Evolutionary conservation across 192 early-diverging fungal genomes (phyloP), one percentile per base, ranked within the genome.

Genomic region (Rhizophlyctis rosea): DNA sequence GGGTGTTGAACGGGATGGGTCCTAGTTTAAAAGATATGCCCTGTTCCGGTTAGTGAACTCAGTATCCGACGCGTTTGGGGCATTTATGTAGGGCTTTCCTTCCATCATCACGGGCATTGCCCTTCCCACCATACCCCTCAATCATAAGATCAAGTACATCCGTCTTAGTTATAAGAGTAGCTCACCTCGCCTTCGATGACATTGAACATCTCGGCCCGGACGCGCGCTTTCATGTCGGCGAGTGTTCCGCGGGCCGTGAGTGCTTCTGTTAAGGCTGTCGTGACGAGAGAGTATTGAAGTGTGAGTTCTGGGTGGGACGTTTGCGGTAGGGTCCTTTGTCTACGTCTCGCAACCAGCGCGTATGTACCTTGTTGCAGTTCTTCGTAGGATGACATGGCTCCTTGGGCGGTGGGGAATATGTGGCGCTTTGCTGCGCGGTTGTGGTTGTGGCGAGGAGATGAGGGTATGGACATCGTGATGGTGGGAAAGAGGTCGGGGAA

Each of bases 191-290:
- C 71, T 18, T 73, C 50, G 16, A 81, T 28, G 13, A 57, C 59
- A 33, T 59, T 30, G 61, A 75, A 81, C n/a, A 81, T 62, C 31
- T 76, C 67, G 21, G 72, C 68, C n/a, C 79, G 57, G 28, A 81
- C 28, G 16, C 35, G 33, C 1, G 79, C 65, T 52, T 70, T 57
- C 27, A 81, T n/a, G 24, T 71, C 61, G 16, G 50, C 49, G 25
- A 77, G 64, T 4, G 66, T 47, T 34, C 74, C 74, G 24, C 67
- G 50, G 3, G 68, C 55, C 27, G 64, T 47, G 21, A 80, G 63
- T 44, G 54, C 66, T 33, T 70, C 58, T 7, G 25, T 29, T 9
- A 79, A 51, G 7, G 74, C 77, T 79, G 21, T 52, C 30, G 36
- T 9, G 33, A 23, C 34, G 57, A 33, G 39, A 33, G 34, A 21